Evolutionary conservation across 1,139 yeast genomes (phyloP).

Genomic region (Geotrichum histeridarum): DNA sequence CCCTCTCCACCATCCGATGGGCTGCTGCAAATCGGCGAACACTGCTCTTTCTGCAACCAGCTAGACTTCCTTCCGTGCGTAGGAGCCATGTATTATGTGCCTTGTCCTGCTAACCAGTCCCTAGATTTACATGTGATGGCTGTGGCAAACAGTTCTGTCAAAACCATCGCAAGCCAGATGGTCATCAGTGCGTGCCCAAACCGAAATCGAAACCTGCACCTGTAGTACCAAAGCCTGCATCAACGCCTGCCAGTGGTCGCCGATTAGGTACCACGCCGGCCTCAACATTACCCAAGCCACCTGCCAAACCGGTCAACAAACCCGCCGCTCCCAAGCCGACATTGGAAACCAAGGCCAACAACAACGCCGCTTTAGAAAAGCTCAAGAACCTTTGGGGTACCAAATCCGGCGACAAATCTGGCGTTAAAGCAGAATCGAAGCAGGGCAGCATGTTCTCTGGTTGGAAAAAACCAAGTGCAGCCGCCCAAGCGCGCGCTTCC

Average conservation of each 20-base stretch:
- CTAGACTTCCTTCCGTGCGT: constrained; percentile 51
- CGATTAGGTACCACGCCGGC: background rate
- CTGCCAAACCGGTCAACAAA: background rate
- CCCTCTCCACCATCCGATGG: constrained; percentile 31
- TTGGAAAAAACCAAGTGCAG: constrained; percentile 16
- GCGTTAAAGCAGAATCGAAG: background rate
- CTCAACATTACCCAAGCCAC: background rate
- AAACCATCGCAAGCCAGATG: constrained; percentile 46
- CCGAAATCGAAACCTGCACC: background rate
- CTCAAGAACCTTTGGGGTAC: constrained; percentile 15
- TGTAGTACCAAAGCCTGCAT: constrained; percentile 5
- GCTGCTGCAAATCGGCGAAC: constrained; percentile 51
- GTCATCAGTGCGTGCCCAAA: constrained; percentile 41
- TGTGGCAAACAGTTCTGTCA: constrained; percentile 48
- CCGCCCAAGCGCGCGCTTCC: constrained; percentile 1
- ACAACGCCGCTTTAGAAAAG: constrained; percentile 16
- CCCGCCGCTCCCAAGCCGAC: background rate
- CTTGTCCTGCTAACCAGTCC: background rate
- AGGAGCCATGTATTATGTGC: background rate
- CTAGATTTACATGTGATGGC: constrained; percentile 45
- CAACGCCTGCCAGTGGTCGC: constrained; percentile 7
- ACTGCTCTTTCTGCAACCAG: constrained; percentile 47
- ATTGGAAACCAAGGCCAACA: constrained; percentile 6
- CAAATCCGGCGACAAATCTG: background rate
- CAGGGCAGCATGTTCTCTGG: constrained; percentile 7